Percentiles rank a stretch among this genome's conserved stretches.
Conservation (phyloP, 371 early-diverging fungal genomes). For the Mucor piriformis region DNA sequence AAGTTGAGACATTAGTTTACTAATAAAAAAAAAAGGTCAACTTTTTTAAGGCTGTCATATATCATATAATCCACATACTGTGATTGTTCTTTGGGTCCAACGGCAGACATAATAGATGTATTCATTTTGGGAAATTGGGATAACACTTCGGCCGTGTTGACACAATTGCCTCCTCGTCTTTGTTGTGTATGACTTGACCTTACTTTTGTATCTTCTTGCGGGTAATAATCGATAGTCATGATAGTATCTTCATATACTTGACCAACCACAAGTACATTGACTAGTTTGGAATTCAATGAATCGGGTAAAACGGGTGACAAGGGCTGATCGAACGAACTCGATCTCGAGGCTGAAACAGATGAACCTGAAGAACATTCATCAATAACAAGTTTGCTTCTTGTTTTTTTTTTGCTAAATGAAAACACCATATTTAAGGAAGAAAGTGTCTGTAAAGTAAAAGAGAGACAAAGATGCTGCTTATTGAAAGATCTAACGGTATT, state of each 20-base stretch:
- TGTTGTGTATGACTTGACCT: constrained; percentile 57
- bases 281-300: constrained; percentile 5
- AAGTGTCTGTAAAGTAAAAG: not conserved
- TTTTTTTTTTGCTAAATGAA: constrained; percentile 6
- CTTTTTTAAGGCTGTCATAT: not conserved
- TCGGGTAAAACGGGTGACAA: constrained; percentile 14
- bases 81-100: constrained; percentile 50
- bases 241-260: constrained; percentile 59
- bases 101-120: constrained; percentile 46
- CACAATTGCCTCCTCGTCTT: constrained; percentile 68
- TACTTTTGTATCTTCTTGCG: constrained; percentile 63
- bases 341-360: constrained; percentile 11
- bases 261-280: constrained; percentile 44
- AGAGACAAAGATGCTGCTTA: not conserved
- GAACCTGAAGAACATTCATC: constrained; percentile 14
- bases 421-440: constrained; percentile 5
- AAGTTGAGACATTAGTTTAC: constrained; percentile 9
- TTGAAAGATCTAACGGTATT: not conserved
- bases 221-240: constrained; percentile 54
- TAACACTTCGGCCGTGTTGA: constrained; percentile 62
- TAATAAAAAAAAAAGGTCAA: not conserved
- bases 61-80: constrained; percentile 24
- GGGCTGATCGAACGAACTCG: constrained; percentile 20
- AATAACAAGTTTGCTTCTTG: constrained; percentile 3
- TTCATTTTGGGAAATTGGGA: constrained; percentile 44